Base-by-base conservation (phyloP, 768 basidiomycete genomes). In the Rhodotorula babjevae region DNA sequence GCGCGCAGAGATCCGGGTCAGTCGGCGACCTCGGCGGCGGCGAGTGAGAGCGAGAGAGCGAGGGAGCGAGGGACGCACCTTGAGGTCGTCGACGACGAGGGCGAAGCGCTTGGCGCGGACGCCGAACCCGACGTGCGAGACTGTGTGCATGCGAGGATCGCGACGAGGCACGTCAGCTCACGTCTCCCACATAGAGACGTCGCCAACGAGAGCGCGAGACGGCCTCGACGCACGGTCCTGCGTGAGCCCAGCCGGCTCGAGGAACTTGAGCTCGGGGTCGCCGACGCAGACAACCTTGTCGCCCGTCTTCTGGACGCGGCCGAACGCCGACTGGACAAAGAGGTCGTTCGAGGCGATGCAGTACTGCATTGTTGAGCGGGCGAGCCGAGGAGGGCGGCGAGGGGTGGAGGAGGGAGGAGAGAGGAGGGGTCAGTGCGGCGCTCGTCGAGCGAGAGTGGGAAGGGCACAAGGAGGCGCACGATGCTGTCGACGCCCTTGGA, bases 211-310 rank as follows among this genome's bases (percentile, higher is more conserved):
- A n/a, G n/a, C n/a, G n/a, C n/a, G n/a, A n/a, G n/a, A n/a, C n/a
- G n/a, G 36, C 36, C 5, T 9, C 36, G 27, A 61, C 68, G 36
- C 40, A 70, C 68, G 67, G 60, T 71, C 69, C 64, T 76, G 69
- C 29, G 65, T 62, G 56, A 73, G 70, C 25, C 71, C 87, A 27
- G 71, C 59, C 6, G 67, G 68, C 40, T 65, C 46, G 66, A 76
- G 69, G 87, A 87, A 90, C 65, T 82, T 75, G 23, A 85, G 86
- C 63, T 83, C 77, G 16, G 82, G 75, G 76, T 90, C 89, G 31
- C 85, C 85, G 76, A 89, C 83, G 57, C 85, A 82, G 42, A 87
- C 69, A 78, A 90, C 87, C 77, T 56, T 29, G 53, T 42, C n/a
- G n/a, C 44, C 60, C 8, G 60, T 61, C 60, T 61, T 61, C 25